Evolutionary conservation across 306 rosid genomes (phyloP), one percentile per base, ranked within the genome.

Genomic region (Lathyrus aphaca): DNA sequence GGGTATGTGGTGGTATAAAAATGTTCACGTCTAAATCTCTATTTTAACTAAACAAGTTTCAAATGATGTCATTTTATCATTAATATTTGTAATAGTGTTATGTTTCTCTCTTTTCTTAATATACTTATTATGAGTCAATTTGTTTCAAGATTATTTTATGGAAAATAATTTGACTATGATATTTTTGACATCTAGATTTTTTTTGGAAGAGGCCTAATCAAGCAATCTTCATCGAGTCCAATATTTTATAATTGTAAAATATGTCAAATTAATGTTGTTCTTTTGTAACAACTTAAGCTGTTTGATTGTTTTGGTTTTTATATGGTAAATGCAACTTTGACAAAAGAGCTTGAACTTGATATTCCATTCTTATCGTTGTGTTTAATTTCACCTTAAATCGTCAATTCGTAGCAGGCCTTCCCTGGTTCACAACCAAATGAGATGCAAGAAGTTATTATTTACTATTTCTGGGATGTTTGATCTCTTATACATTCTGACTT

Each of bases 1-100:
- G 99, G 96, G 97, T 94, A 91, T 48, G 80, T 84, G 75, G 79
- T 84, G 74, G 59, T 25, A 14, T 54, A 15, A 74, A 30, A 17
- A 1, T 66, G 39, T 46, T 56, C 32, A 46, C 72, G 66, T 44
- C 29, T 53, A 66, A 64, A 54, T 61, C 68, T 64, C 39, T 66
- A 38, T 21, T 62, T 62, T 13, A 16, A 30, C 53, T 0, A 4
- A 35, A 50, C 46, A 32, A 10, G 61, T 16, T 63, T 66, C 17
- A 51, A 15, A 10, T 35, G 23, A 50, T 44, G 32, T 57, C 57
- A 39, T 37, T 16, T 39, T 38, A 5, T 27, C 29, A 50, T 29
- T 27, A 21, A 40, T 13, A 14, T 50, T 23, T 11, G 12, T 21
- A 5, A 21, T 12, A 21, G 11, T 14, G 2, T 53, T 21, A 9